A percentile compares a stretch with the other conserved stretches of the same genome.
Conservation (phyloP, 73 alveolate species). For the Uronychia binucleata region DNA sequence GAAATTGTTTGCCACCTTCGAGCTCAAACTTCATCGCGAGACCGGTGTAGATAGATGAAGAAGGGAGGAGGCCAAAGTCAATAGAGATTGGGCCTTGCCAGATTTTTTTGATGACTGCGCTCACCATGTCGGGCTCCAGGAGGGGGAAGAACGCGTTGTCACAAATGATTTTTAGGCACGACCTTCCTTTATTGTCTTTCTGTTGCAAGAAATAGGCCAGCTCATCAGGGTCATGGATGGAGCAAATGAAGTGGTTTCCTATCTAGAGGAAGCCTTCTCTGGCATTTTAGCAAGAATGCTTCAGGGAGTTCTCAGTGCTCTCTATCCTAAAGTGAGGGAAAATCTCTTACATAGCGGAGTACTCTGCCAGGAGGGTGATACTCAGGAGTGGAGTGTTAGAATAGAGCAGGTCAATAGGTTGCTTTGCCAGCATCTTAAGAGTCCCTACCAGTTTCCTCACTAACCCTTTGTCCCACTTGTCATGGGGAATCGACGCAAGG, state of each 20-base stretch:
- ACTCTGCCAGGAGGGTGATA: conserved; percentile 9
- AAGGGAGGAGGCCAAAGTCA: conserved; percentile 30
- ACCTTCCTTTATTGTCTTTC: conserved; percentile 37
- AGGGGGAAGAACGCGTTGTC: conserved; percentile 21
- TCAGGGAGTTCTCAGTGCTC: not conserved
- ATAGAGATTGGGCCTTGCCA: conserved; percentile 44
- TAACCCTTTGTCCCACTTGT: not conserved
- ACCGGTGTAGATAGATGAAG: not conserved
- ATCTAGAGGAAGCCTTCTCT: not conserved
- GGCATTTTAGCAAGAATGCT: not conserved
- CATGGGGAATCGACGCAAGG: conserved; percentile 13
- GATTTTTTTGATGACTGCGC: conserved; percentile 35
- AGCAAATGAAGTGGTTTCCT: conserved; percentile 1
- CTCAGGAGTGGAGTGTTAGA: not conserved
- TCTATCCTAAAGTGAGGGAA: not conserved
- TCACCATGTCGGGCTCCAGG: conserved; percentile 38
- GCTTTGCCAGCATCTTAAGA: conserved; percentile 1
- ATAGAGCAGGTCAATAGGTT: conserved; percentile 16
- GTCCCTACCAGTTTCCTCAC: not conserved
- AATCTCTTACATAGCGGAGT: not conserved
- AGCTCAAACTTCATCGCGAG: not conserved
- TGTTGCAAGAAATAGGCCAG: conserved; percentile 18
- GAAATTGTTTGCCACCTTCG: conserved; percentile 13
- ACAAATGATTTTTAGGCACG: conserved; percentile 47
- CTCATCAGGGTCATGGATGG: conserved; percentile 10